Base-by-base conservation (phyloP, 2,329 filamentous ascomycete genomes). In the Alternaria alternata region DNA sequence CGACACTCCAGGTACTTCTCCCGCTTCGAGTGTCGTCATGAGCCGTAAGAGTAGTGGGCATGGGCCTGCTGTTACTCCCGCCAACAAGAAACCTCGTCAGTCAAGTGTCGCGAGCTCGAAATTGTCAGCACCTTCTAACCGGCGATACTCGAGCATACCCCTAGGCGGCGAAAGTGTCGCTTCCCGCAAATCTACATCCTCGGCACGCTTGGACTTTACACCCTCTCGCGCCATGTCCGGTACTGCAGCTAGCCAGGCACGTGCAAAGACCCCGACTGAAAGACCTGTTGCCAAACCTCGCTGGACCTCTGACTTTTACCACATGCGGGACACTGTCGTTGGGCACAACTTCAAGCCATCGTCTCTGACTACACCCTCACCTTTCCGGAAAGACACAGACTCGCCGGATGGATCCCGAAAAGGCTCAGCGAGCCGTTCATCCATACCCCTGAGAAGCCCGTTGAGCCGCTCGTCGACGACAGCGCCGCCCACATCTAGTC, bases 21-120 rank as follows among this genome's bases (percentile, higher is more conserved):
- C 89, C 26, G 87, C 89, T 26, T 90, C 88, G 16, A 91, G 88
- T 20, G 81, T 91, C 20, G 78, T 90, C 68, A 79, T 83, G 30
- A 83, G 85, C 59, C 81, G 84, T 28, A 85, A 81, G 69, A 81
- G 79, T 64, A 83, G 81, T 68, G 83, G 84, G 24, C 70, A 78
- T 59, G 80, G 80, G 22, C n/a, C 57, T n/a, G 73, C 75, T 4
- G 69, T 77, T 5, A 85, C 83, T 9, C 82, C 85, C 1, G 75
- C 76, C 14, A 77, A 75, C 9, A 81, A 80, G 32, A 84, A 82
- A 65, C 79, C 82, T 52, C 81, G 83, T 51, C 77, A 79, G 48
- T 79, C 79, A 57, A 84, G 83, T 70, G 77, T 81, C 20, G 79
- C 80, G 5, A 78, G 77, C 38, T 80, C 78, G 7, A 77, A 77